Evolutionary conservation across 2,329 filamentous ascomycete species (phyloP), one percentile per base, ranked within the genome.

Genomic region (Aspergillus floridensis): DNA sequence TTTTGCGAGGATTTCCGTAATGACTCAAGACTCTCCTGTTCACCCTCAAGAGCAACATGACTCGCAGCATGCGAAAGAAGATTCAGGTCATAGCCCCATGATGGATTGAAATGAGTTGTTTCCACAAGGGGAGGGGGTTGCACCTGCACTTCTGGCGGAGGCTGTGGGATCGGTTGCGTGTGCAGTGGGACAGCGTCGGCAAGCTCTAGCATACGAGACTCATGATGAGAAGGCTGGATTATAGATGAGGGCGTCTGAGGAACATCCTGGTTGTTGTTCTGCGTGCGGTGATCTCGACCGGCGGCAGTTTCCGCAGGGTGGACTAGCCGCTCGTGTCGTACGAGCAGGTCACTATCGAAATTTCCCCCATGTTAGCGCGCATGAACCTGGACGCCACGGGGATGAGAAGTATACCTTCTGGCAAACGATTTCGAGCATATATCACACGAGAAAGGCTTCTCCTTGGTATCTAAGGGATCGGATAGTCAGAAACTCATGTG

Each of bases 71-170:
- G 79, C 10, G 79, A 81, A 32, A 81, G 68, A 16, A 81, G 70
- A 59, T 81, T 81, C 58, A 81, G 65, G 58, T 81, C 79, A 63
- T 81, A 81, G n/a, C 79, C 79, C 79, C 79, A 81, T 5, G 78
- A 80, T 4, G 78, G 79, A 67, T 81, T 80, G 63, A 80, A 79
- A 48, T 79, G 75, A n/a, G 76, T 69, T 53, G 77, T 74, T 51
- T 77, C 77, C 57, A 79, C 70, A 53, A 78, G 74, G 11, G 75
- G 69, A 14, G 73, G 67, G 21, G 73, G 72, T 49, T 77, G 76
- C 5, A 72, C 65, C 55, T 76, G 70, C 59, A 77, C 67, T 66
- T 78, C 72, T 53, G 76, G 69, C 56, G 72, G 66, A 57, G 67
- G 64, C 55, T 70, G 65, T 26, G 71, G 68, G 56, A 69, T 68